These are phyloP conservation scores for Raffaelea albimanens DNA, from an alignment of 2,329 filamentous ascomycete species.

Conservation along the genomic window DNA sequence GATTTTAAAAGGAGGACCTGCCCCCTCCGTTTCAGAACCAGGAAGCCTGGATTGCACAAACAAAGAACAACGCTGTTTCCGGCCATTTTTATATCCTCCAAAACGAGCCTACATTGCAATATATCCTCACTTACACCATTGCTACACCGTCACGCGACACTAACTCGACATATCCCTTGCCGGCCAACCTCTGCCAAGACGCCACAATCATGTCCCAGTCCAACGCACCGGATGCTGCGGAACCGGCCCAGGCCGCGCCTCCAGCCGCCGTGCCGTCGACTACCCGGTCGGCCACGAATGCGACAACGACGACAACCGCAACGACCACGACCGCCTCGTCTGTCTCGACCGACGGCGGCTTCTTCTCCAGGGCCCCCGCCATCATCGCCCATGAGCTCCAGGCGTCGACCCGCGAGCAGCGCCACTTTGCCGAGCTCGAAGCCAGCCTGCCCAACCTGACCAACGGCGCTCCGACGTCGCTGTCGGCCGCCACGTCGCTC, in stretches of 20 bases:
- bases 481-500: neutral
- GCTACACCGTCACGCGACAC: no score
- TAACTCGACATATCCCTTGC: no score
- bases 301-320: neutral
- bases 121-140: no score
- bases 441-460: constrained; percentile 29
- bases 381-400: constrained; percentile 31
- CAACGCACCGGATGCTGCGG: neutral
- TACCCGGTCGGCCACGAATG: neutral
- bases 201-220: no score
- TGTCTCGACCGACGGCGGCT: neutral
- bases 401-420: constrained; percentile 35
- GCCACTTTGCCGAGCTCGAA: constrained; percentile 41
- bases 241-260: neutral
- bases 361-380: constrained; percentile 1
- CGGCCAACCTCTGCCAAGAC: no score
- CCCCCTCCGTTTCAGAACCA: no score
- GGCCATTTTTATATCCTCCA: no score
- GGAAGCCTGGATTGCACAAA: no score
- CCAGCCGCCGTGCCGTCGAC: neutral
- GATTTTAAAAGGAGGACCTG: no score
- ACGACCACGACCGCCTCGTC: neutral
- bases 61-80: no score
- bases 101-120: no score
- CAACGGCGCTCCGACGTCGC: neutral